Evolutionary conservation across 441 rosid species (phyloP), one percentile per base, ranked within the genome.

Genomic region (Codiaeum variegatum): DNA sequence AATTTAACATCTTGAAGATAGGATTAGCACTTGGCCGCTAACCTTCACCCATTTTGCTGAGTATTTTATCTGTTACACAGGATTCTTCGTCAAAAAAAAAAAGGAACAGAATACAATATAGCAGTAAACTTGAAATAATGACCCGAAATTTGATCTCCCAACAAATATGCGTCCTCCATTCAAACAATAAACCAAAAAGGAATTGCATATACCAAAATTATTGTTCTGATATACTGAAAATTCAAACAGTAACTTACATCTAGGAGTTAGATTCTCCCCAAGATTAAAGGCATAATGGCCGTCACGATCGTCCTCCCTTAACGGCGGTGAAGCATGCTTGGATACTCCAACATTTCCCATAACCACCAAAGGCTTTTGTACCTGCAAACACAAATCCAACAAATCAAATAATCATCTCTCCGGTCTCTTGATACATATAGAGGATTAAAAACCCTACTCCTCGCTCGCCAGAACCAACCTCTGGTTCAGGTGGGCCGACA

Each of bases 41-140:
- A 91, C 97, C 97, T 91, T 91, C 97, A 83, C 97, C 93, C 92
- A 90, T 90, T 83, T 90, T 87, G 88, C 93, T 75, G 65, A 88
- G 86, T 73, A 92, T 92, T 75, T 90, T 92, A 87, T 90, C 95
- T 92, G 86, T 63, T 66, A 77, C 6, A 42, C 12, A 44, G 23
- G 2, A 16, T 8, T 66, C 56, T 65, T 31, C 24, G 16, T 73
- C 65, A 66, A 44, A 62, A 24, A 66, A 44, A 62, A 24, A 62
- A 12, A 13, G 46, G 16, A 32, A 8, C 24, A 0, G 16, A 29
- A 23, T 13, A 31, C n/a, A 32, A 28, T 11, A 52, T 23, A 46
- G 28, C 18, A 32, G 2, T 28, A 65, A 65, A 29, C 34, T 2
- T 13, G 13, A 63, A 63, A 40, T 7, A 21, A 28, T 44, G 9